Conservation (phyloP, 495 filamentous ascomycete species). For the Penicillium paradoxum region DNA sequence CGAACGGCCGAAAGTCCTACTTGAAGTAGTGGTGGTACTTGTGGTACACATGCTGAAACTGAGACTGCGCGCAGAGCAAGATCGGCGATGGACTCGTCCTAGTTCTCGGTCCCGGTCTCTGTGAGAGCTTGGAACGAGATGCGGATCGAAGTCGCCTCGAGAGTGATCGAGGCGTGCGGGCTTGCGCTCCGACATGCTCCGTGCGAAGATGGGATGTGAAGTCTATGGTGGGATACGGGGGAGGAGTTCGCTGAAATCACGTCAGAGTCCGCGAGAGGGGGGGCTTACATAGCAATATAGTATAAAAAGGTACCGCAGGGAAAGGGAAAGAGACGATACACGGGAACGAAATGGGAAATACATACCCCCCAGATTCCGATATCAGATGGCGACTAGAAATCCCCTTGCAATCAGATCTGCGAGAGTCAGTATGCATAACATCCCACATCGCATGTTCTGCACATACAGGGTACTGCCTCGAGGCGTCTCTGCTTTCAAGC, state of each 20-base stretch:
- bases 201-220: background rate
- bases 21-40: background rate
- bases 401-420: background rate
- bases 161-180: background rate
- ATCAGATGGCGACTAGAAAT: background rate
- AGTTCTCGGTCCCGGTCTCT: background rate
- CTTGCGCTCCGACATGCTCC: constrained; percentile 27
- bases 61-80: background rate
- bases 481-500: background rate
- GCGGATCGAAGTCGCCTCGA: constrained; percentile 1
- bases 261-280: background rate
- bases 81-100: background rate
- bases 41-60: constrained; percentile 1
- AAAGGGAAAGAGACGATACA: background rate
- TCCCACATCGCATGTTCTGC: background rate
- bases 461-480: background rate
- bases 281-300: background rate
- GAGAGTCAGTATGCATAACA: constrained; percentile 25
- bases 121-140: background rate
- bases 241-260: background rate
- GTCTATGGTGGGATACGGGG: background rate
- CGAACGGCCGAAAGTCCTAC: background rate
- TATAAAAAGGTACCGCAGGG: background rate
- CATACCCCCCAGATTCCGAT: background rate
- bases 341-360: background rate